Evolutionary conservation across 305 asterid genomes (phyloP), one percentile per base, ranked within the genome.

Genomic region (Andrographis paniculata): DNA sequence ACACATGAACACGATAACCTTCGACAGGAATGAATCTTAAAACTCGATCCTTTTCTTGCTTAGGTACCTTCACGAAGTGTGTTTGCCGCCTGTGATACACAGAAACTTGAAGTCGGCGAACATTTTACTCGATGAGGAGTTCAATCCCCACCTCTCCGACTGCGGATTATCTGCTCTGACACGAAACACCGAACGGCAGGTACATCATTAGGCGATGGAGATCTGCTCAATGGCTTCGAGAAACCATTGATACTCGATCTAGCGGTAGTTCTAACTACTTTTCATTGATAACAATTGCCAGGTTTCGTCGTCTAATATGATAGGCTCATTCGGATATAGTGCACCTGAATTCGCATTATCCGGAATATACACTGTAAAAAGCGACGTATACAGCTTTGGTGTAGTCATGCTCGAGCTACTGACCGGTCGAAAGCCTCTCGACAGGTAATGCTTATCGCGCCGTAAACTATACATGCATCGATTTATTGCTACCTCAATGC

Each of bases 21-120:
- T 37, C 6, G 16, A 7, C 3, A 13, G 4, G 17, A 37, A 37
- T 37, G 6, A 47, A 31, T 43, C 39, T 56, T 69, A 18, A 61
- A 51, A 47, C 20, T 31, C 52, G n/a, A 52, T 54, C 8, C 8
- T 4, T 35, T 53, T 42, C 56, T 52, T 56, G 57, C 46, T 49
- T 67, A 92, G 99, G 92, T 92, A 92, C 80, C 76, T 87, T 95
- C 97, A 92, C 48, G 99, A 92, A 76, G 99, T 92, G 53, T 92
- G 97, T 65, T 68, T 81, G 63, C 99, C 99, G 59, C 79, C 91
- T 6, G 82, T 92, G 61, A 91, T 92, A 56, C 99, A 87, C 72
- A 79, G 87, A 64, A 92, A 92, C 77, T 74, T 92, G 55, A 92
- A 87, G 66, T 84, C 99, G 0, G 87, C 94, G 12, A 92, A 92